Conservation (phyloP, 148 eudicot species). For the Fagopyrum homotropicum region DNA sequence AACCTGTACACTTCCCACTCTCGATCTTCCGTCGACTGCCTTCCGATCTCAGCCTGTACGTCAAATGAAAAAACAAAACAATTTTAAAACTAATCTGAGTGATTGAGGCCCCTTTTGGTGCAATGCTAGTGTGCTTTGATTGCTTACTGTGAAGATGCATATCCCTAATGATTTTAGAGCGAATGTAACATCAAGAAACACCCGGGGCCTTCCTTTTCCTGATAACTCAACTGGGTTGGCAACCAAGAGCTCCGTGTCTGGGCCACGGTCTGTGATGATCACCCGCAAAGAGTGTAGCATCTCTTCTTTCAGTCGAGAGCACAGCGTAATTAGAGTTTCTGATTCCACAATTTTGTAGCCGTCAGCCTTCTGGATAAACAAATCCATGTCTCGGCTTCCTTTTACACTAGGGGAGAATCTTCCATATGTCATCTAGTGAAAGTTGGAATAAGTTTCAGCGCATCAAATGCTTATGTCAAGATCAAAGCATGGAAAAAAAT, state of each 20-base stretch:
- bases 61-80: not conserved
- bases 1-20: slow-evolving; percentile 93
- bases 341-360: slow-evolving; percentile 67
- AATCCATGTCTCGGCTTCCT: slow-evolving; percentile 60
- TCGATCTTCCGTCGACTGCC: slow-evolving; percentile 54
- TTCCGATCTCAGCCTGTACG: slow-evolving; percentile 73
- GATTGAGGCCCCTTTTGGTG: not conserved
- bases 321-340: slow-evolving; percentile 44
- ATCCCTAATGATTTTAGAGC: slow-evolving; percentile 69
- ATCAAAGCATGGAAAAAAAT: not conserved
- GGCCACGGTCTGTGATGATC: slow-evolving; percentile 67
- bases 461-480: not conserved
- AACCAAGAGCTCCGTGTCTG: slow-evolving; percentile 78
- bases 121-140: slow-evolving; percentile 4
- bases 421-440: slow-evolving; percentile 57
- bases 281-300: slow-evolving; percentile 85
- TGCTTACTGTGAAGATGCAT: slow-evolving; percentile 74
- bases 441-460: not conserved
- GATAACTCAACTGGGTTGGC: slow-evolving; percentile 80
- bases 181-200: slow-evolving; percentile 69
- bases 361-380: slow-evolving; percentile 61
- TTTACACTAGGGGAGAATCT: slow-evolving; percentile 53
- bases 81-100: not conserved
- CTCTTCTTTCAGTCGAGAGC: slow-evolving; percentile 58
- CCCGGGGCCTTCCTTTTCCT: slow-evolving; percentile 72